Conservation (phyloP, 2,329 filamentous ascomycete genomes). For the Volutella citrinella region DNA sequence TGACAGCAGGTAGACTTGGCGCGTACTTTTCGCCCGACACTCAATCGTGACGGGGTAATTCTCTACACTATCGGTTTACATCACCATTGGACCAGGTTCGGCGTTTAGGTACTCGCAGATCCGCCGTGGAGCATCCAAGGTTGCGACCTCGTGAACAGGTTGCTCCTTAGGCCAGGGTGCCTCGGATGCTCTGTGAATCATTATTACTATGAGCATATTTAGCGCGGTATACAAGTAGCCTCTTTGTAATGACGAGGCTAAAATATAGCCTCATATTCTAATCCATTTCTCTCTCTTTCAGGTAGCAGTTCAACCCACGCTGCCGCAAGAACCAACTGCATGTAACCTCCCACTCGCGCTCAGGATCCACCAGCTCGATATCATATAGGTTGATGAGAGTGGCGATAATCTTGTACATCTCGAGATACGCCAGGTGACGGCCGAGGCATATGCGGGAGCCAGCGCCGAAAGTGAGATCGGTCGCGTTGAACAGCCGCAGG, state of each 20-base stretch:
- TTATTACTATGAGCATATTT: no score
- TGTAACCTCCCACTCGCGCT: background rate
- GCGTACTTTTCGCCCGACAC: conserved; percentile 20
- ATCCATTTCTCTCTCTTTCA: conserved; percentile 10
- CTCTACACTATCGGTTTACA: no score
- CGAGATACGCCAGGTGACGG: conserved; percentile 28
- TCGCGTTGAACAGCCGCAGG: conserved; percentile 31
- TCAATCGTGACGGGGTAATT: no score
- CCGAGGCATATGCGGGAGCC: conserved; percentile 34
- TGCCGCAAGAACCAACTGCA: background rate
- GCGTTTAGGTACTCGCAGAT: no score
- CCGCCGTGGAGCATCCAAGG: no score
- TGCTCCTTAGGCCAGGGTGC: no score
- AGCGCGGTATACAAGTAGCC: no score
- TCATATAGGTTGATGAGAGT: conserved; percentile 46
- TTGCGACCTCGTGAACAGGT: no score
- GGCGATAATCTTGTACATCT: conserved; percentile 35
- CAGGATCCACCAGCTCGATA: conserved; percentile 27
- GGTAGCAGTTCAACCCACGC: background rate
- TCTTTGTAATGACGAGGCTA: no score
- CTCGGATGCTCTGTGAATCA: no score
- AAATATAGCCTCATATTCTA: no score
- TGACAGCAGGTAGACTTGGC: conserved; percentile 6
- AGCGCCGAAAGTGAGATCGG: conserved; percentile 32
- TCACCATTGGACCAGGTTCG: no score